Evolutionary conservation across 139 green algal genomes (phyloP).

Genomic region (Chlamydomonas sphaeroides): DNA sequence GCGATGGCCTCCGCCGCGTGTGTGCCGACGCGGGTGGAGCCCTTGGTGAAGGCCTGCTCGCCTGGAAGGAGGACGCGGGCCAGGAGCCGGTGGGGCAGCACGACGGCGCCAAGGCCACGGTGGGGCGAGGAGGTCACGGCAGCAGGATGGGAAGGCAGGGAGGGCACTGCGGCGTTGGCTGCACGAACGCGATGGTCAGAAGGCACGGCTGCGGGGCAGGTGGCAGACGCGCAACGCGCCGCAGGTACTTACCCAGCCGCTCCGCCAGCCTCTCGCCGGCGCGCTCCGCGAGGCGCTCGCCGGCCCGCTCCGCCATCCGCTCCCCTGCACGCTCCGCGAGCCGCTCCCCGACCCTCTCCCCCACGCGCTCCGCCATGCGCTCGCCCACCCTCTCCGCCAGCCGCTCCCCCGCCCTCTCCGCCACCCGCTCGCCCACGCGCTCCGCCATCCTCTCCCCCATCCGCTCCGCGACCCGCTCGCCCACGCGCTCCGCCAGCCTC

Average conservation of each 20-base stretch:
- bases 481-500: constrained; percentile 9
- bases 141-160: no score
- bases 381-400: constrained; percentile 30
- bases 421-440: constrained; percentile 27
- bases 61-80: constrained; percentile 5
- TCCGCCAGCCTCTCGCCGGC: constrained; percentile 39
- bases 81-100: no score
- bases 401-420: constrained; percentile 35
- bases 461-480: constrained; percentile 13
- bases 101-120: background rate
- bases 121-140: no score
- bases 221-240: no score
- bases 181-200: no score
- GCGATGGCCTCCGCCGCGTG: constrained; percentile 20
- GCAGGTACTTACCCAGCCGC: constrained; percentile 25
- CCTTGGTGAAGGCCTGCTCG: constrained; percentile 13
- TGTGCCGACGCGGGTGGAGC: background rate
- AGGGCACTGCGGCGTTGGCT: no score
- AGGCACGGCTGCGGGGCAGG: no score
- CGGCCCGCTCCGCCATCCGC: constrained; percentile 23
- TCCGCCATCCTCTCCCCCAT: constrained; percentile 38
- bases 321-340: constrained; percentile 37
- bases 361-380: constrained; percentile 6
- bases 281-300: constrained; percentile 40
- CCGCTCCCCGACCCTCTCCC: constrained; percentile 46